These are phyloP conservation scores for Metschnikowia rubicola DNA, from an alignment of 805 yeast species.

Conservation along the genomic window DNA sequence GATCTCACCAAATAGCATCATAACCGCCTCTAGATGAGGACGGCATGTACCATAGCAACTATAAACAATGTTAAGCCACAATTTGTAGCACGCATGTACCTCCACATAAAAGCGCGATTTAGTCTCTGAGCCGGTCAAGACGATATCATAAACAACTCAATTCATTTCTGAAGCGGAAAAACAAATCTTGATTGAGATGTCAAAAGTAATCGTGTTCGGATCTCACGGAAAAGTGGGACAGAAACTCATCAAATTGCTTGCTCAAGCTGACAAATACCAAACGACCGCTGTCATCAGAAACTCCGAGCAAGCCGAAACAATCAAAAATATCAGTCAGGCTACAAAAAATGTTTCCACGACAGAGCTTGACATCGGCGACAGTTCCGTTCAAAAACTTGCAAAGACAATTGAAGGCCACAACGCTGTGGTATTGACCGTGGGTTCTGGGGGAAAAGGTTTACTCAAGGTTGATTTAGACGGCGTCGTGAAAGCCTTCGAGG, in stretches of 20 bases:
- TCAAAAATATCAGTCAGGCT: constrained; percentile 34
- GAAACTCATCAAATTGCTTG: constrained; percentile 35
- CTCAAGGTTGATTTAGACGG: constrained; percentile 61
- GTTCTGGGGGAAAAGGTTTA: constrained; percentile 56
- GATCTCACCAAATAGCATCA: constrained; percentile 1
- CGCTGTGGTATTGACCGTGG: constrained; percentile 60
- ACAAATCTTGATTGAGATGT: neutral
- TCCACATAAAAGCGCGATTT: neutral
- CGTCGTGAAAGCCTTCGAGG: constrained; percentile 55
- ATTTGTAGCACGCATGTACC: constrained; percentile 3
- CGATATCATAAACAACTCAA: neutral
- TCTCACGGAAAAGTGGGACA: constrained; percentile 64
- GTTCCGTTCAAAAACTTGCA: constrained; percentile 32
- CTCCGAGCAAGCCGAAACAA: constrained; percentile 40
- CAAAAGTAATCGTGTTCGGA: constrained; percentile 41
- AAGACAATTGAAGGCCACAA: constrained; percentile 43
- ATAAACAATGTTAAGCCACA: constrained; percentile 8
- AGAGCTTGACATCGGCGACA: constrained; percentile 38
- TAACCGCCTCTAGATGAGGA: constrained; percentile 17
- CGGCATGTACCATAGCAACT: constrained; percentile 15
- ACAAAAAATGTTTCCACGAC: constrained; percentile 26
- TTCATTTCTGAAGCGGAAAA: neutral
- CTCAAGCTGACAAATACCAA: constrained; percentile 18
- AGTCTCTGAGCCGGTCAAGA: neutral
- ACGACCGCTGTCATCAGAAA: constrained; percentile 45